These are phyloP conservation scores for Verticillium dahliae DNA, from an alignment of 2,329 filamentous ascomycete genomes.

Conservation along the genomic window DNA sequence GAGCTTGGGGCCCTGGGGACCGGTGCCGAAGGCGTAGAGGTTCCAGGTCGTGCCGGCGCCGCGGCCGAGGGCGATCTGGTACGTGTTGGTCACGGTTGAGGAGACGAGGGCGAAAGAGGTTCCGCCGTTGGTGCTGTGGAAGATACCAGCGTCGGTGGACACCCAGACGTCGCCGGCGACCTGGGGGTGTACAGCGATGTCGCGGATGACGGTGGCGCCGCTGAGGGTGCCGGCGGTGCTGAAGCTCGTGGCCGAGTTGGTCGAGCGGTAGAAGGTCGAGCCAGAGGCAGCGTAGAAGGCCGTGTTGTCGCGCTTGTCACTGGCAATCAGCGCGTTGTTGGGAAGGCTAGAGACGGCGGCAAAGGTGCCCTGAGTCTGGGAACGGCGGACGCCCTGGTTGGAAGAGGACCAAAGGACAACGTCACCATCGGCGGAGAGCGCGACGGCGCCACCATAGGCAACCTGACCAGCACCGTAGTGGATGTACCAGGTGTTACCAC, in stretches of 20 bases:
- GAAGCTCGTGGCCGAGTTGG: slow-evolving; percentile 40
- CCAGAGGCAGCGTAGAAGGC: slow-evolving; percentile 45
- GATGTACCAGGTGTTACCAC: slow-evolving; percentile 41
- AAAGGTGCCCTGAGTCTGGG: slow-evolving; percentile 34
- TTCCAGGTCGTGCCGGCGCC: slow-evolving; percentile 34
- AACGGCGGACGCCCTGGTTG: slow-evolving; percentile 33
- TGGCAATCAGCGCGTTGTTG: slow-evolving; percentile 39
- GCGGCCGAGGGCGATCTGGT: slow-evolving; percentile 35
- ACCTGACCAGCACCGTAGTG: slow-evolving; percentile 38
- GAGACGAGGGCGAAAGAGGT: slow-evolving; percentile 34
- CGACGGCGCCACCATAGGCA: slow-evolving; percentile 37
- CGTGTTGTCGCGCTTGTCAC: slow-evolving; percentile 45
- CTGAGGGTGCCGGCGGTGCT: slow-evolving; percentile 26
- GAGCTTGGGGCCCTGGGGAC: slow-evolving; percentile 32
- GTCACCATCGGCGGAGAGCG: slow-evolving; percentile 43
- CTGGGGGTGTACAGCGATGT: slow-evolving; percentile 50
- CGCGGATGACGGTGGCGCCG: slow-evolving; percentile 40
- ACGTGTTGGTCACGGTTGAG: slow-evolving; percentile 26
- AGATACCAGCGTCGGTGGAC: slow-evolving; percentile 47
- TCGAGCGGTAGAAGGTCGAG: slow-evolving; percentile 44
- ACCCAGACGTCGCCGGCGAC: slow-evolving; percentile 53
- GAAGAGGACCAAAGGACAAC: slow-evolving; percentile 41
- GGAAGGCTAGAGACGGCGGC: slow-evolving; percentile 36
- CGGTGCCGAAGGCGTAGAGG: slow-evolving; percentile 39
- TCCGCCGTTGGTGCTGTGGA: slow-evolving; percentile 46